phyloP scores from a whole-genome alignment of 2,329 filamentous ascomycete genomes.

The Rhexocercosporidium sp. region DNA sequence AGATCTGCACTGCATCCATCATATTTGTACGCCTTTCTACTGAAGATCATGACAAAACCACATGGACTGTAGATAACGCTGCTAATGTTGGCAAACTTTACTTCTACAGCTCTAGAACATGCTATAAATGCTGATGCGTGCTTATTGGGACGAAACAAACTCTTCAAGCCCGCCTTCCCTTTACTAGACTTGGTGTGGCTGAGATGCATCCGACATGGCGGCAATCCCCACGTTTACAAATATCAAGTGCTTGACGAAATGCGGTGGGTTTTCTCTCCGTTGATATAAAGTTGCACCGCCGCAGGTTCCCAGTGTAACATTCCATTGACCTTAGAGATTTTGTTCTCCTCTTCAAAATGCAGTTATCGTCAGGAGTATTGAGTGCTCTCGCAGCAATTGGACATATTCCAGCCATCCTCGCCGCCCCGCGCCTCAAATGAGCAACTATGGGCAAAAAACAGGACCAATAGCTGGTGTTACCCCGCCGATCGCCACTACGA shows the following conservation, averaged over 20 bases:
- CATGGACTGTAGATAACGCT: too few species aligned
- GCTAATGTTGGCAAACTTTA: too few species aligned
- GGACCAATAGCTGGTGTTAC: constrained; percentile 49
- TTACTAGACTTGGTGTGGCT: neutral
- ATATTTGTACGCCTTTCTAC: too few species aligned
- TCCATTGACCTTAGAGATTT: too few species aligned
- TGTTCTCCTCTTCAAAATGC: neutral
- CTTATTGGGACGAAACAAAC: neutral
- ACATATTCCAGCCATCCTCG: constrained; percentile 21
- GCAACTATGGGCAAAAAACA: constrained; percentile 49
- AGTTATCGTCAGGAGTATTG: neutral
- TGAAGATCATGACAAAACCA: too few species aligned
- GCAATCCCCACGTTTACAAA: neutral
- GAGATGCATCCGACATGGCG: neutral
- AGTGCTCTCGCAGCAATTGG: constrained; percentile 17
- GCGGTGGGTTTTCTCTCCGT: too few species aligned
- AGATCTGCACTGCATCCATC: neutral
- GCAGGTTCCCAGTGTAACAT: too few species aligned
- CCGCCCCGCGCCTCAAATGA: constrained; percentile 39
- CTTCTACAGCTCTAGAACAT: too few species aligned
- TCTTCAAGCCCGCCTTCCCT: neutral
- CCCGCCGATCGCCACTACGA: constrained; percentile 47
- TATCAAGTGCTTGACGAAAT: too few species aligned
- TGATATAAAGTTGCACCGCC: too few species aligned
- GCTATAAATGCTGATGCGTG: neutral